Evolutionary conservation across 805 yeast genomes (phyloP).

Genomic region (Cyberlindnera bimundalis): DNA sequence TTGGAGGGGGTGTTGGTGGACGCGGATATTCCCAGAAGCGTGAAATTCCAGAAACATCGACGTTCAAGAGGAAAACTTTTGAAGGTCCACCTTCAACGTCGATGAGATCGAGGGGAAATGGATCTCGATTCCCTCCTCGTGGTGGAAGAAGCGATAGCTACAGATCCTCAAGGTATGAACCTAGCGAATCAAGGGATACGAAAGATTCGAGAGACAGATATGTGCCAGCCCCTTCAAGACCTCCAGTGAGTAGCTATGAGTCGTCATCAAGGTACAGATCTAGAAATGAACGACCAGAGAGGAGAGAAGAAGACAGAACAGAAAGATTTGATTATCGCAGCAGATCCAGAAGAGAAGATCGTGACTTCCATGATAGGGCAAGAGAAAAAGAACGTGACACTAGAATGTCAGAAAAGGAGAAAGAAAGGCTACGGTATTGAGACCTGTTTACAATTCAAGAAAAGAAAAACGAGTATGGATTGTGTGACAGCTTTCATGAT

Average conservation of each 20-base stretch:
- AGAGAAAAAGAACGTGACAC: conserved; percentile 26
- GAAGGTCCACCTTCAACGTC: not conserved
- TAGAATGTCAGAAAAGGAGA: conserved; percentile 21
- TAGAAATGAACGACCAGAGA: conserved; percentile 14
- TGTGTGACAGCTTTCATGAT: no score
- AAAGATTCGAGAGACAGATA: conserved; percentile 9
- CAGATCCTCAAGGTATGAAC: conserved; percentile 11
- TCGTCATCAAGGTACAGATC: conserved; percentile 8
- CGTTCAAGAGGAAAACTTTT: conserved; percentile 8
- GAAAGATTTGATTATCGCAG: conserved; percentile 24
- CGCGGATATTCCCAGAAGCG: conserved; percentile 50
- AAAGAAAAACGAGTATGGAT: no score
- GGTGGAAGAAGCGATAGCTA: conserved; percentile 12
- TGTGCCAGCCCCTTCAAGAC: not conserved
- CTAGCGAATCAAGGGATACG: conserved; percentile 3
- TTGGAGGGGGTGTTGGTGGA: conserved; percentile 96
- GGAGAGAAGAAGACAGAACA: conserved; percentile 15
- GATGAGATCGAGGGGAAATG: conserved; percentile 7
- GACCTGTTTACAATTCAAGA: no score
- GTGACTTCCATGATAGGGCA: conserved; percentile 23
- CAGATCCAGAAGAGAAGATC: conserved; percentile 22
- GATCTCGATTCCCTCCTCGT: conserved; percentile 8
- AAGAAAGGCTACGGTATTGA: conserved; percentile 16
- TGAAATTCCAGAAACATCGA: conserved; percentile 13
- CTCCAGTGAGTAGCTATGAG: not conserved